phyloP scores from a whole-genome alignment of 768 basidiomycete species.

The Mycena rebaudengoi region DNA sequence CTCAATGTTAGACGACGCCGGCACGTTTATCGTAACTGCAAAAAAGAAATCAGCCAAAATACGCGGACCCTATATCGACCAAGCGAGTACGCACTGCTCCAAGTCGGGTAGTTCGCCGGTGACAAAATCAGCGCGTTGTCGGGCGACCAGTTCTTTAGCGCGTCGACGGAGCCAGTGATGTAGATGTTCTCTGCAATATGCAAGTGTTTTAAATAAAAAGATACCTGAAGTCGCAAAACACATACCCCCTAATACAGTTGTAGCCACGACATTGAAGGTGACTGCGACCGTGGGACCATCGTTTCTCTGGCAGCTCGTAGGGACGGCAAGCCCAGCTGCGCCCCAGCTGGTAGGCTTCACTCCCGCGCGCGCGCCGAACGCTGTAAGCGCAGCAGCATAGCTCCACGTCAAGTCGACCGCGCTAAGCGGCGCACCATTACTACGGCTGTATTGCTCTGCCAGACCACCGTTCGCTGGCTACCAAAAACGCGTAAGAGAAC shows the following conservation, averaged over 20 bases:
- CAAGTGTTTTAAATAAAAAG: neutral
- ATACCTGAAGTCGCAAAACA: conserved; percentile 3
- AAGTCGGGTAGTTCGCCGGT: conserved; percentile 66
- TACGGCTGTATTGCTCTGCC: conserved; percentile 68
- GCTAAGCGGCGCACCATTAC: conserved; percentile 59
- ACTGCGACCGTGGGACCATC: conserved; percentile 52
- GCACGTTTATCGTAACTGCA: conserved; percentile 68
- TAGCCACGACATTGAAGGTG: conserved; percentile 72
- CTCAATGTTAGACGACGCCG: conserved; percentile 60
- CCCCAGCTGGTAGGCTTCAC: conserved; percentile 67
- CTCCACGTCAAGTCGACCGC: conserved; percentile 81
- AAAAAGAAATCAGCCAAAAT: neutral
- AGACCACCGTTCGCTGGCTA: conserved; percentile 63
- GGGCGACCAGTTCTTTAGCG: conserved; percentile 69
- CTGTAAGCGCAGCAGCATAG: conserved; percentile 75
- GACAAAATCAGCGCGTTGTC: conserved; percentile 63
- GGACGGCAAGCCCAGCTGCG: conserved; percentile 60
- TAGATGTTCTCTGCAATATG: conserved; percentile 68
- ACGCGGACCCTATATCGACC: neutral
- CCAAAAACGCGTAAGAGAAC: neutral
- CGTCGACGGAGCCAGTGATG: conserved; percentile 65
- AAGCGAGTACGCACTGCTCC: conserved; percentile 63
- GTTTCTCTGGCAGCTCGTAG: conserved; percentile 51
- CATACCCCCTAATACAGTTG: conserved; percentile 67
- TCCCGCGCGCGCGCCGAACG: conserved; percentile 60